phyloP scores from a whole-genome alignment of 805 yeast species.

The Wickerhamiella domercqiae region DNA sequence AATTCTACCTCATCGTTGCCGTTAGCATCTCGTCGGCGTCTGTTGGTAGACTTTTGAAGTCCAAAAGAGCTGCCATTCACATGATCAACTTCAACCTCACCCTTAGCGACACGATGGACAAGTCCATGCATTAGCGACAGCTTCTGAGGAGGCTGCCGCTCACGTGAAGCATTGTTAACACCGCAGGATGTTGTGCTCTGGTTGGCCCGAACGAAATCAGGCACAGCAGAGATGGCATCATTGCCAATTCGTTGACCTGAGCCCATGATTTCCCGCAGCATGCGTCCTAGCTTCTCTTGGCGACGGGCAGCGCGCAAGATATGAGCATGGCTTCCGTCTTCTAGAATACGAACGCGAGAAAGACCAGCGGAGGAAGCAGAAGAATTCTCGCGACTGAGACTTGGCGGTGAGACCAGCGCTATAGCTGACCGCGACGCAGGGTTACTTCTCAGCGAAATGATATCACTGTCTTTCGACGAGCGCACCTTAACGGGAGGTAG shows the following conservation, averaged over 20 bases:
- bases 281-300: conserved; percentile 43
- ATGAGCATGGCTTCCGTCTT: conserved; percentile 67
- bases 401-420: too few relatives aligned
- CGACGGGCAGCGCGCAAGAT: conserved; percentile 47
- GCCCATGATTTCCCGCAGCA: conserved; percentile 32
- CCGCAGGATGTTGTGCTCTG: conserved; percentile 7
- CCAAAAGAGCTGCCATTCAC: conserved; percentile 17
- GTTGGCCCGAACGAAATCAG: conserved; percentile 15
- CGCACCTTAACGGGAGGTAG: too few relatives aligned
- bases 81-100: conserved; percentile 23
- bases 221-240: conserved; percentile 20
- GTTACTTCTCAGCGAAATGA: too few relatives aligned
- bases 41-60: conserved; percentile 6
- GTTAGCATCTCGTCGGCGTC: conserved; percentile 1
- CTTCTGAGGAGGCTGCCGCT: conserved; percentile 5
- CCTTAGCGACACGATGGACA: conserved; percentile 22
- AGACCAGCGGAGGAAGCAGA: neutral
- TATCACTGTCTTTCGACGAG: too few relatives aligned
- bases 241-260: conserved; percentile 26
- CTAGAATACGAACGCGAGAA: conserved; percentile 3
- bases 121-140: conserved; percentile 24
- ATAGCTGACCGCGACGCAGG: too few relatives aligned
- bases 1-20: conserved; percentile 13
- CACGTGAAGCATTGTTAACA: neutral
- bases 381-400: conserved; percentile 1